Evolutionary conservation across 345 rosid species (phyloP).

Genomic region (Schrenkiella parvula): DNA sequence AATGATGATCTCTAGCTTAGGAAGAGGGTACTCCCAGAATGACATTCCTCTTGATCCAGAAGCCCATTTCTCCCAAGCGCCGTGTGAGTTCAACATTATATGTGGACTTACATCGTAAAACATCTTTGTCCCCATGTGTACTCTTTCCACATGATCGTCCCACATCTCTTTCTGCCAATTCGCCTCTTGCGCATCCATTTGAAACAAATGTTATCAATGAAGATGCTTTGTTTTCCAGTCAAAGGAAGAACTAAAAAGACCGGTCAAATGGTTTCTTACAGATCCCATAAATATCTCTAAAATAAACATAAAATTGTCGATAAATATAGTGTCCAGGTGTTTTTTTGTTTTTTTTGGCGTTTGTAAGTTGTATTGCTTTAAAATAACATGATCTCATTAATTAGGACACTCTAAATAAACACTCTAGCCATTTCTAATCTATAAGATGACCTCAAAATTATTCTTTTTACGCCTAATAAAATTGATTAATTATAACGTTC

Average conservation of each 20-base stretch:
- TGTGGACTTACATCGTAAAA: conserved; percentile 18
- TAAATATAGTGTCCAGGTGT: conserved; percentile 17
- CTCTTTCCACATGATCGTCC: conserved; percentile 1
- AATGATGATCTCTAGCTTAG: conserved; percentile 23
- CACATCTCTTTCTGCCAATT: conserved; percentile 9
- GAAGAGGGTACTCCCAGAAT: conserved; percentile 31
- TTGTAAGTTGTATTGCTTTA: conserved; percentile 10
- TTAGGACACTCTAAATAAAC: conserved; percentile 2
- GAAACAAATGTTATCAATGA: background rate
- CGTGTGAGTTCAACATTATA: conserved; percentile 27
- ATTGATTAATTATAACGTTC: background rate
- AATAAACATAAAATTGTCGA: background rate
- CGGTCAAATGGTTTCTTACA: background rate
- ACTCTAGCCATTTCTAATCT: background rate
- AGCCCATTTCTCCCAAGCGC: conserved; percentile 8
- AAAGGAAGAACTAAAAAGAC: background rate
- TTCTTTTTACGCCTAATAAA: background rate
- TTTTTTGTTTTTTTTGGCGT: background rate
- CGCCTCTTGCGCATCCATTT: conserved; percentile 14
- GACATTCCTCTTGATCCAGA: background rate
- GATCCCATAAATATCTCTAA: background rate
- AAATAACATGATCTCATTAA: background rate
- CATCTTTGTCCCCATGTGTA: background rate
- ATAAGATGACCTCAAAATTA: background rate
- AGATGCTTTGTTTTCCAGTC: conserved; percentile 1